Evolutionary conservation across 345 rosid species (phyloP).

Genomic region (Erysimum cheiranthoides): DNA sequence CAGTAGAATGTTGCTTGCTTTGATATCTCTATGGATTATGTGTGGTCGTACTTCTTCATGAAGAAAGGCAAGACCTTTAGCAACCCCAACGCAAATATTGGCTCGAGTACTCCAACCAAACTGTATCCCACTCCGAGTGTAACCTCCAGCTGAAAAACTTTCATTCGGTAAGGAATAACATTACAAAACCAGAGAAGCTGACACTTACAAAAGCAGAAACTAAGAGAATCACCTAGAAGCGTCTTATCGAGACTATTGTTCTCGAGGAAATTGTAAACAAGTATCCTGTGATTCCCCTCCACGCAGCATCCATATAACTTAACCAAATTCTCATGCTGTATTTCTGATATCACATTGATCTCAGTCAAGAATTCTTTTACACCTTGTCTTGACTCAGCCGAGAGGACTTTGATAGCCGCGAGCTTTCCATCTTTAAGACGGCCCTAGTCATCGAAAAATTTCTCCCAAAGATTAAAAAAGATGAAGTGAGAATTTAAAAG

Average conservation of each 20-base stretch:
- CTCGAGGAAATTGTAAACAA: constrained; percentile 90
- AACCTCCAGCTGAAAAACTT: constrained; percentile 57
- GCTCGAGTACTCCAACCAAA: constrained; percentile 77
- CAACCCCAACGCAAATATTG: constrained; percentile 79
- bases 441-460: constrained; percentile 62
- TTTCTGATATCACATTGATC: constrained; percentile 72
- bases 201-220: constrained; percentile 7
- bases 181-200: constrained; percentile 23
- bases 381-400: constrained; percentile 96
- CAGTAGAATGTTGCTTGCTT: constrained; percentile 95
- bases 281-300: constrained; percentile 77
- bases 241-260: constrained; percentile 89
- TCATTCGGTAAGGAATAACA: constrained; percentile 3
- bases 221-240: constrained; percentile 68
- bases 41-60: constrained; percentile 85
- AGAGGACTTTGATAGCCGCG: constrained; percentile 90
- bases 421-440: constrained; percentile 74
- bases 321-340: constrained; percentile 86
- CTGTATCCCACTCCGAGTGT: constrained; percentile 56
- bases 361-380: constrained; percentile 85
- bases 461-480: constrained; percentile 15
- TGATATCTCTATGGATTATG: constrained; percentile 91
- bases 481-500: constrained; percentile 15
- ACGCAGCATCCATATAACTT: constrained; percentile 92
- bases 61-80: constrained; percentile 85